Percentiles rank a stretch among this genome's conserved stretches.
phyloP scores from a whole-genome alignment of 1,284 basidiomycete genomes.

The Tilletia indica region DNA sequence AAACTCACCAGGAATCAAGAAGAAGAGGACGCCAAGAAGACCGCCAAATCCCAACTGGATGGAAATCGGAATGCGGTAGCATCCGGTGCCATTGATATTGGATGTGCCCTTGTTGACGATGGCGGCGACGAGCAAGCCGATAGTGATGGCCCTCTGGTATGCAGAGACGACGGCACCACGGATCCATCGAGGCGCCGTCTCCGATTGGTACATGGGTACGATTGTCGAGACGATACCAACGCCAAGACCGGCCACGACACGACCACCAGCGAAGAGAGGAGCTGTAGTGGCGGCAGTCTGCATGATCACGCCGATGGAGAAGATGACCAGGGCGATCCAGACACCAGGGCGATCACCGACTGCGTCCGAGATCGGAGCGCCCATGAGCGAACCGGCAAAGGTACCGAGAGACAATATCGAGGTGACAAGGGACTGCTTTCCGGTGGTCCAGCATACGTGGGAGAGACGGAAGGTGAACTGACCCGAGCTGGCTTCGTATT shows the following conservation, averaged over 20 bases:
- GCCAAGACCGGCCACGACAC: constrained; percentile 78
- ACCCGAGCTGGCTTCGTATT: no score
- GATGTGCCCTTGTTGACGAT: constrained; percentile 27
- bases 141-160: constrained; percentile 60
- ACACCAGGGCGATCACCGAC: constrained; percentile 67
- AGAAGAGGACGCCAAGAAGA: neutral
- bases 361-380: constrained; percentile 62
- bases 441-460: constrained; percentile 20
- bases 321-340: constrained; percentile 63
- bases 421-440: constrained; percentile 66
- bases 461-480: no score
- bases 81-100: constrained; percentile 59
- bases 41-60: neutral
- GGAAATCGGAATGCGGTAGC: constrained; percentile 28
- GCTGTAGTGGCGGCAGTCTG: constrained; percentile 40
- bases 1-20: constrained; percentile 53
- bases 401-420: constrained; percentile 73
- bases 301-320: constrained; percentile 42
- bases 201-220: constrained; percentile 69
- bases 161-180: constrained; percentile 16
- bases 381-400: constrained; percentile 65
- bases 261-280: constrained; percentile 69
- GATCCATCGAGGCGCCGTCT: constrained; percentile 58
- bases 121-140: constrained; percentile 60
- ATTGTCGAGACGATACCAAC: constrained; percentile 76